These are phyloP conservation scores for Hanseniaspora thailandica DNA, from an alignment of 805 yeast species.

Conservation along the genomic window DNA sequence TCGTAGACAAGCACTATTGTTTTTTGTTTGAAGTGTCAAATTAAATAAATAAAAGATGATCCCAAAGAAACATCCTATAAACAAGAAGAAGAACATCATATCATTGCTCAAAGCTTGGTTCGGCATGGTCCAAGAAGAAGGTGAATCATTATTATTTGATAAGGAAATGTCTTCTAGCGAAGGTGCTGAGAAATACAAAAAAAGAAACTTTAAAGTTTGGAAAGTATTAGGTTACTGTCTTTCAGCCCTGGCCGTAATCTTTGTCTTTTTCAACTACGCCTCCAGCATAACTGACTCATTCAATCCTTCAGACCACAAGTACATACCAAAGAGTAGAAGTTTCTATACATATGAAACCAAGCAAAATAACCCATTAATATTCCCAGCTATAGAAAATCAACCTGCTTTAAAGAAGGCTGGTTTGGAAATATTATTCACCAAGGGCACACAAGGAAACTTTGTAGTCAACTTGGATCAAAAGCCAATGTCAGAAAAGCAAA, in stretches of 20 bases:
- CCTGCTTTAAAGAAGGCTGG: conserved; percentile 48
- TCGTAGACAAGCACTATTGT: background rate
- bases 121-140: conserved; percentile 4
- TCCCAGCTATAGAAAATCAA: conserved; percentile 67
- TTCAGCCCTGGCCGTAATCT: background rate
- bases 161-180: conserved; percentile 8
- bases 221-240: background rate
- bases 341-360: conserved; percentile 35
- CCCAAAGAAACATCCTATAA: background rate
- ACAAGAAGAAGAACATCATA: background rate
- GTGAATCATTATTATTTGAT: conserved; percentile 4
- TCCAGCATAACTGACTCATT: background rate
- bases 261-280: background rate
- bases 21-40: background rate
- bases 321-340: conserved; percentile 33
- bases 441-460: conserved; percentile 32
- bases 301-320: background rate
- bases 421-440: conserved; percentile 39
- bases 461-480: conserved; percentile 32
- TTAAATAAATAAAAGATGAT: background rate
- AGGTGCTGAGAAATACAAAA: background rate
- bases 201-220: conserved; percentile 4
- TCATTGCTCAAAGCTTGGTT: background rate
- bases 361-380: conserved; percentile 45
- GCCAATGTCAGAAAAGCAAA: conserved; percentile 32